Evolutionary conservation across 768 basidiomycete species (phyloP).

Genomic region (Leucosporidium creatinivorum): DNA sequence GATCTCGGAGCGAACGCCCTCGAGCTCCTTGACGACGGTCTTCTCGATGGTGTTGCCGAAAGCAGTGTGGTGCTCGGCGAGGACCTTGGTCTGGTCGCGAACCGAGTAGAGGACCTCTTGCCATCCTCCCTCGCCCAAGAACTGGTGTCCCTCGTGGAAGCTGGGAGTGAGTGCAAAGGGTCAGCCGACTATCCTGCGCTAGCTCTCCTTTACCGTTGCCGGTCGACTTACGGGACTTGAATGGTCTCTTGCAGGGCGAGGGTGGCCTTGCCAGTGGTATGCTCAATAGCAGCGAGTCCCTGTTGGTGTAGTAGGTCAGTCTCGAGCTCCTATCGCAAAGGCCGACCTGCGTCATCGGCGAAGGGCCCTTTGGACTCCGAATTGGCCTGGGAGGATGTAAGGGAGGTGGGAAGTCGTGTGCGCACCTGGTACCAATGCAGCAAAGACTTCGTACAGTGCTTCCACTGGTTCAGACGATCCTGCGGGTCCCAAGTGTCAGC

Average conservation of each 20-base stretch:
- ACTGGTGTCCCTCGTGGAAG: constrained; percentile 35
- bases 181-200: background rate
- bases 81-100: constrained; percentile 30
- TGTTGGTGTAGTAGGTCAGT: background rate
- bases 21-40: constrained; percentile 27
- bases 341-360: background rate
- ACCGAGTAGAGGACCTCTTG: constrained; percentile 44
- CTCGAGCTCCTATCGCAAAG: background rate
- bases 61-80: constrained; percentile 27
- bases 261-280: constrained; percentile 22
- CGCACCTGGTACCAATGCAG: constrained; percentile 24
- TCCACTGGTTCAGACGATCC: background rate
- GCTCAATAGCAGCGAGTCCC: constrained; percentile 30
- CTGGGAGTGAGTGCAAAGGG: background rate
- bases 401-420: too few relatives aligned
- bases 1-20: constrained; percentile 24
- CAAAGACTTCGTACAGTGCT: constrained; percentile 31
- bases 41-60: constrained; percentile 26
- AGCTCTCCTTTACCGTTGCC: too few relatives aligned
- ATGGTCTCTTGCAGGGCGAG: constrained; percentile 28
- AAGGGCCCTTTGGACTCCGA: too few relatives aligned
- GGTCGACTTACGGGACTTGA: constrained; percentile 23
- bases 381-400: too few relatives aligned
- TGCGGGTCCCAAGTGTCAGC: too few relatives aligned
- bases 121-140: constrained; percentile 30